These are phyloP conservation scores for Microbotryum silenes-acaulis DNA, from an alignment of 1,284 basidiomycete species.

Conservation along the genomic window DNA sequence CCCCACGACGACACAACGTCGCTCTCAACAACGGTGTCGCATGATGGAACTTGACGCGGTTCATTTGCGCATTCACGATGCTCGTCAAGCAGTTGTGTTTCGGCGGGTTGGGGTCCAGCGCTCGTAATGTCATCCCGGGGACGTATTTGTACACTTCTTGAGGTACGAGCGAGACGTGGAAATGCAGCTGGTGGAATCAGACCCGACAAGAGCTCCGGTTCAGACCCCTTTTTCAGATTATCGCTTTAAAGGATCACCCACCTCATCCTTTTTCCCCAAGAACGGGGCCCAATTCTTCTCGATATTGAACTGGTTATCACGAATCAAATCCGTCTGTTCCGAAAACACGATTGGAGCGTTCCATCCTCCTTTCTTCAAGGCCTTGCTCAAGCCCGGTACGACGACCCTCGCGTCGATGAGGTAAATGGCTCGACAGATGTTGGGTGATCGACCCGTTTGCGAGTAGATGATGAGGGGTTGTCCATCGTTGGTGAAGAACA, in stretches of 20 bases:
- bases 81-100: conserved; percentile 26
- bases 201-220: too few species aligned
- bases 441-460: conserved; percentile 21
- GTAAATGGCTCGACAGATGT: conserved; percentile 18
- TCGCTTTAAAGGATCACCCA: not conserved
- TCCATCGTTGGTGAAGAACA: conserved; percentile 26
- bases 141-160: conserved; percentile 26
- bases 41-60: conserved; percentile 25
- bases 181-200: conserved; percentile 15
- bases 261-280: conserved; percentile 23
- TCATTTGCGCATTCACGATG: conserved; percentile 23
- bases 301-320: conserved; percentile 17
- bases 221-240: too few species aligned
- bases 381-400: conserved; percentile 15
- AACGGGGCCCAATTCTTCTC: conserved; percentile 26
- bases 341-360: conserved; percentile 18
- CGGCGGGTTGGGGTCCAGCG: conserved; percentile 16
- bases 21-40: conserved; percentile 24
- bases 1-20: conserved; percentile 24
- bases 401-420: conserved; percentile 26
- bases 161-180: conserved; percentile 27
- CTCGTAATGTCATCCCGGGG: conserved; percentile 18
- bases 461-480: conserved; percentile 17
- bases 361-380: conserved; percentile 20
- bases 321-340: conserved; percentile 23